phyloP scores from a whole-genome alignment of 2,329 filamentous ascomycete genomes.

The Aureobasidium lini region DNA sequence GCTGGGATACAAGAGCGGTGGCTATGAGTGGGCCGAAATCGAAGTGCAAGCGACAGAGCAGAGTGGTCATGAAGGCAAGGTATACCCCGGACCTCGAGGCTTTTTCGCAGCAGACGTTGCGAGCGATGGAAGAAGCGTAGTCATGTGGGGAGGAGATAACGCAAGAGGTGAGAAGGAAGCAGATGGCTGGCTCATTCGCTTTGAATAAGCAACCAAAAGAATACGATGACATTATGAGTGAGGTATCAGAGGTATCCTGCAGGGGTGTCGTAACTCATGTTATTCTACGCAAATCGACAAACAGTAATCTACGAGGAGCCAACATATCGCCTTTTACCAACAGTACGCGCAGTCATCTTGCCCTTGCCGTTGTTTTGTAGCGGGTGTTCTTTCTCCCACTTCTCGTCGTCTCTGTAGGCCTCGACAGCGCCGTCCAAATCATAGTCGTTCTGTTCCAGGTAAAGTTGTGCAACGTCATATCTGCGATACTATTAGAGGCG shows the following conservation, averaged over 20 bases:
- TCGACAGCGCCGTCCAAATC: conserved; percentile 58
- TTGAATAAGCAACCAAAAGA: conserved; percentile 23
- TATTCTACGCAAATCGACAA: not conserved
- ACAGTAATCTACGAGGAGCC: conserved; percentile 15
- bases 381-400: conserved; percentile 66
- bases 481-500: conserved; percentile 34
- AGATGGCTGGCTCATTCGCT: conserved; percentile 37
- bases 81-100: conserved; percentile 37
- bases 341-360: conserved; percentile 31
- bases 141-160: conserved; percentile 38
- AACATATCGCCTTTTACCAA: conserved; percentile 31
- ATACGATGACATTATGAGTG: not conserved
- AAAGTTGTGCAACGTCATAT: conserved; percentile 65
- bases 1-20: conserved; percentile 34
- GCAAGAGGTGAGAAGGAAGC: conserved; percentile 36
- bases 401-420: conserved; percentile 62
- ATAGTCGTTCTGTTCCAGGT: conserved; percentile 63
- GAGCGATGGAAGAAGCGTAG: conserved; percentile 30
- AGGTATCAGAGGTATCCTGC: too few relatives aligned
- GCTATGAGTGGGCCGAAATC: conserved; percentile 36
- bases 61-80: conserved; percentile 30
- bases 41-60: conserved; percentile 29
- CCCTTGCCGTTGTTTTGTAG: conserved; percentile 41
- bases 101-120: conserved; percentile 34
- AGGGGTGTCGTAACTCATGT: not conserved